These are phyloP conservation scores for Claviceps maximensis DNA, from an alignment of 2,329 filamentous ascomycete species.

Conservation along the genomic window DNA sequence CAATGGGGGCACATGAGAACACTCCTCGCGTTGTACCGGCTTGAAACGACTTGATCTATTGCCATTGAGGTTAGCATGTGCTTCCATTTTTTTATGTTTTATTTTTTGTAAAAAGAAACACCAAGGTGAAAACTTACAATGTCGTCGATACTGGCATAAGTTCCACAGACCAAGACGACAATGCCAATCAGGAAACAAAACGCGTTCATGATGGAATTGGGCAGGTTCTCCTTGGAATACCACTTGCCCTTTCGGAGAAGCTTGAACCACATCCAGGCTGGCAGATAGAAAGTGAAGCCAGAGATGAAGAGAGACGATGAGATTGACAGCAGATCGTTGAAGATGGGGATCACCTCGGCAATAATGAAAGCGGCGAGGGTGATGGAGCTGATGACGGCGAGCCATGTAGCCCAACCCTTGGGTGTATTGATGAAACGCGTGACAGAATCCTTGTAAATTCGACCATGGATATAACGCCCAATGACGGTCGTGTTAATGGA, in stretches of 20 bases:
- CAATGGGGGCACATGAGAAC: constrained; percentile 9
- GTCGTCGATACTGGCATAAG: constrained; percentile 14
- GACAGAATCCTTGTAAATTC: constrained; percentile 29
- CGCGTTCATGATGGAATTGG: constrained; percentile 11
- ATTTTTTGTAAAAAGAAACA: not conserved
- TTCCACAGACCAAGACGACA: constrained; percentile 13
- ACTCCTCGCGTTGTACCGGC: constrained; percentile 7
- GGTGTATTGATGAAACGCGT: constrained; percentile 34
- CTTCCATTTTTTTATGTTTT: not conserved
- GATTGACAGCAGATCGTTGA: constrained; percentile 48
- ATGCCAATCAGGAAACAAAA: constrained; percentile 15
- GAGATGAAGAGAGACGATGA: constrained; percentile 36
- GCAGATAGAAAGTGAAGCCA: constrained; percentile 21
- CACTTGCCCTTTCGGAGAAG: constrained; percentile 17
- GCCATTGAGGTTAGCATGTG: not conserved
- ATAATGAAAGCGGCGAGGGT: constrained; percentile 57
- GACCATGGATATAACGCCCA: constrained; percentile 32
- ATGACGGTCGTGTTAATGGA: constrained; percentile 49
- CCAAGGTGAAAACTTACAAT: constrained; percentile 11
- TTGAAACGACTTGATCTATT: constrained; percentile 7
- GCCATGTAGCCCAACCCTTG: constrained; percentile 41
- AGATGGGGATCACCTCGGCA: constrained; percentile 59
- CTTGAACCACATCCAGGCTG: constrained; percentile 28
- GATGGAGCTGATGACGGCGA: constrained; percentile 38
- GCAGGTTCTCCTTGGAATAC: constrained; percentile 15